Base-by-base conservation (phyloP, 306 rosid species). In the Quercus cerris region DNA sequence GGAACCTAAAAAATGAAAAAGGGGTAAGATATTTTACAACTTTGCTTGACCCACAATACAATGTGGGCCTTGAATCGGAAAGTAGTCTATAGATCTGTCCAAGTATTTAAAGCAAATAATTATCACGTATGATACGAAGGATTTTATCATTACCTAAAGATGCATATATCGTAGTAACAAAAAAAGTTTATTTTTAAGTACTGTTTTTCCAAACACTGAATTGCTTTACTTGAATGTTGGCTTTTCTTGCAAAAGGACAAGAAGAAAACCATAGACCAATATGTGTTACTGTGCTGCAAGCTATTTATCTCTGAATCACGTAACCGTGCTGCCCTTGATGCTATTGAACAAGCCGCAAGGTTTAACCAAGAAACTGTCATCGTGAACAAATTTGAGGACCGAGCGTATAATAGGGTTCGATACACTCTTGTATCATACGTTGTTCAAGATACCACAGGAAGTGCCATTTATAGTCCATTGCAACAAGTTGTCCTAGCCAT, bases 371-470 rank as follows among this genome's bases (percentile, higher is more conserved):
- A 94, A 67, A 81, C 94, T 0, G 86, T 88, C 31, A 73, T 94
- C 23, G 90, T 93, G 30, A 86, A 83, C 85, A 93, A 86, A 56
- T 91, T 88, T 70, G 81, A 54, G 10, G 97, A 91, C 70, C 38
- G 89, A 75, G 87, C 91, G 17, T 93, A 93, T 78, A 94, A 94
- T 75, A 81, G 99, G 77, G 64, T 77, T 27, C 74, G 97, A 80
- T 94, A 76, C 85, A 86, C 81, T 20, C 79, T 94, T 4, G 97
- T 94, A 13, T 94, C 99, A 0, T 90, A 92, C 72, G 91, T 91
- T 28, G 8, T 86, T 28, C 94, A 86, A 72, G 97, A 91, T 71
- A 79, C 83, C 79, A 86, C 84, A 4, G 94, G 95, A 31, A 83
- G 35, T 79, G 81, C 92, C 80, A 73, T 94, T 8, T 93, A 90